Evolutionary conservation across 176 grass and related monocot genomes (phyloP).

Genomic region (Eleusine coracana): DNA sequence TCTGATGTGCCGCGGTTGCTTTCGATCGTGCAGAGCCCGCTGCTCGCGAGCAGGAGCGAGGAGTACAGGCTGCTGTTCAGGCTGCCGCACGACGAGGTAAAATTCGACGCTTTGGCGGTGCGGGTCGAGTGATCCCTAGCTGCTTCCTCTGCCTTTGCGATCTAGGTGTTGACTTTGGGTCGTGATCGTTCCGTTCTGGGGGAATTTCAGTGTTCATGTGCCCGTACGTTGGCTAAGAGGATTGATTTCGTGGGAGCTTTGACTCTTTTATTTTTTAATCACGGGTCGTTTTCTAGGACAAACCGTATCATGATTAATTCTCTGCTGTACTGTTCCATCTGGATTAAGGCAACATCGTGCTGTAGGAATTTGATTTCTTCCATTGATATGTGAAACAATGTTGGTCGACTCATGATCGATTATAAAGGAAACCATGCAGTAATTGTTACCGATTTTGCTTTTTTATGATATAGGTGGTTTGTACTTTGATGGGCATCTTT

Average conservation of each 20-base stretch:
- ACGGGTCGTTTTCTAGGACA: slow-evolving; percentile 34
- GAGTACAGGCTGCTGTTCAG: slow-evolving; percentile 93
- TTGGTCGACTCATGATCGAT: slow-evolving; percentile 9
- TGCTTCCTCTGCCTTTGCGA: background rate
- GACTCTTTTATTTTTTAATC: background rate
- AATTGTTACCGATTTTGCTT: slow-evolving; percentile 20
- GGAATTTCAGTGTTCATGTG: background rate
- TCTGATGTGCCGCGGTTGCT: slow-evolving; percentile 22
- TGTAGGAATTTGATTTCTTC: slow-evolving; percentile 10
- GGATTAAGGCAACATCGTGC: background rate
- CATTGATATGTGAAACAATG: background rate
- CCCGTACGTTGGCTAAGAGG: background rate
- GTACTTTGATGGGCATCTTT: slow-evolving; percentile 16
- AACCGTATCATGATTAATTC: background rate
- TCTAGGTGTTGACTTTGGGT: slow-evolving; percentile 26
- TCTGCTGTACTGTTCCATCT: background rate
- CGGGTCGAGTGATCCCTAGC: slow-evolving; percentile 4
- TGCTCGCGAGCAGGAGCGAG: slow-evolving; percentile 75
- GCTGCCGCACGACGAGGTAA: slow-evolving; percentile 83
- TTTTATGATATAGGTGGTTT: background rate
- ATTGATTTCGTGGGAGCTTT: slow-evolving; percentile 24
- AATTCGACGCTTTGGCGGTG: slow-evolving; percentile 3
- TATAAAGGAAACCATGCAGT: background rate
- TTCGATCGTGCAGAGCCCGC: slow-evolving; percentile 48
- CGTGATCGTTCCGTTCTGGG: background rate